Evolutionary conservation across 192 early-diverging fungal genomes (phyloP).

Genomic region (Backusella liffmaniae): DNA sequence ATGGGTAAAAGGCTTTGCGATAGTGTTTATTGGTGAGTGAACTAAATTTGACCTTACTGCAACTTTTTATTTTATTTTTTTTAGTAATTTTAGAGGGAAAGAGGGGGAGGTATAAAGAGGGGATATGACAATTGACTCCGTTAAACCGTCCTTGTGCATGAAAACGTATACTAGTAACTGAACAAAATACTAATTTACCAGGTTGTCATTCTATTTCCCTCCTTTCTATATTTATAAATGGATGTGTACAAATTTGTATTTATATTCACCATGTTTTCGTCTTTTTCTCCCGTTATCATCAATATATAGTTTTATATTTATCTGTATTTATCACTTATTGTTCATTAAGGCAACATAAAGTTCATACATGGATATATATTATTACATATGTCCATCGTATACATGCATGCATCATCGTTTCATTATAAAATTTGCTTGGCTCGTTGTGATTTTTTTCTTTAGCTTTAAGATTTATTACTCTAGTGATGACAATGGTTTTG

Average conservation of each 20-base stretch:
- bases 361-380: neutral
- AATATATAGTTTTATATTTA: neutral
- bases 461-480: neutral
- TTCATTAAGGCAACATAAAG: neutral
- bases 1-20: too few relatives aligned
- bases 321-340: neutral
- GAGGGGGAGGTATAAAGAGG: too few relatives aligned
- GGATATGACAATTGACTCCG: too few relatives aligned
- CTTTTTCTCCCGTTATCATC: neutral
- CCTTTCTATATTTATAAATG: too few relatives aligned
- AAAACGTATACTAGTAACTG: too few relatives aligned
- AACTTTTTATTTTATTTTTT: neutral
- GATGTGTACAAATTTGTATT: neutral
- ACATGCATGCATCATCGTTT: neutral
- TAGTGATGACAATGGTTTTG: neutral
- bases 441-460: neutral
- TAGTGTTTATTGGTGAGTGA: too few relatives aligned
- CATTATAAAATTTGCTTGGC: neutral
- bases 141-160: too few relatives aligned
- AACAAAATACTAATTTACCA: too few relatives aligned
- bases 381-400: neutral
- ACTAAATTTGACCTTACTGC: too few relatives aligned
- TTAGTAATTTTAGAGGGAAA: neutral
- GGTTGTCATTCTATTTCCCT: too few relatives aligned
- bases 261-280: neutral